These are phyloP conservation scores for Solanum infundibuliforme DNA, from an alignment of 257 asterid species.

Conservation along the genomic window DNA sequence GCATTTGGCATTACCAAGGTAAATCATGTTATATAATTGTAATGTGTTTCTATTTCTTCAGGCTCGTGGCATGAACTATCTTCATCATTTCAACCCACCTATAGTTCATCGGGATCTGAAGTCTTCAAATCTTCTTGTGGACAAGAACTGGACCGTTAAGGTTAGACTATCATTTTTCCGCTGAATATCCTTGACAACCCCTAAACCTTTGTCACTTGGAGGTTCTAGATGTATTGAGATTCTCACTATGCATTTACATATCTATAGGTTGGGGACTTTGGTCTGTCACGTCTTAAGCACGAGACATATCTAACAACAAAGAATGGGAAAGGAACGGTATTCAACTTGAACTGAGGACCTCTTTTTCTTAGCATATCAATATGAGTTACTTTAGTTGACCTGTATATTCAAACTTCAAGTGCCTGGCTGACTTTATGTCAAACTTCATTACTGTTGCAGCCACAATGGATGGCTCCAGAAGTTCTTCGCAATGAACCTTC, in stretches of 20 bases:
- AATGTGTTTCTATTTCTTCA: conserved; percentile 13
- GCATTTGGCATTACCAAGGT: neutral
- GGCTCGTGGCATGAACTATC: conserved; percentile 98
- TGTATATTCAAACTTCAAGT: neutral
- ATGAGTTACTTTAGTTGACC: conserved; percentile 1
- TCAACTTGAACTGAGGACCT: neutral
- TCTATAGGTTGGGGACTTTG: conserved; percentile 95
- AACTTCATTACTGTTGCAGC: conserved; percentile 37
- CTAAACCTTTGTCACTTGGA: neutral
- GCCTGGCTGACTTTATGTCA: neutral
- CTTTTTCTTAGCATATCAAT: neutral
- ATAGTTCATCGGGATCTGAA: conserved; percentile 91
- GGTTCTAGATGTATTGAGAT: neutral
- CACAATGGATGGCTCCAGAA: conserved; percentile 99
- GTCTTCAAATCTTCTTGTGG: conserved; percentile 97
- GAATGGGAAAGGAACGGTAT: conserved; percentile 95
- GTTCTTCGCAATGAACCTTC: conserved; percentile 91
- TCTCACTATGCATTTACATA: neutral
- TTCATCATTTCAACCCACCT: conserved; percentile 82
- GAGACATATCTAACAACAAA: conserved; percentile 82
- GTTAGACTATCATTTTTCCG: conserved; percentile 22
- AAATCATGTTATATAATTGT: neutral
- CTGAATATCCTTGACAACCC: neutral
- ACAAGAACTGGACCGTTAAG: conserved; percentile 97
- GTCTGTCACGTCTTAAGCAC: conserved; percentile 78